These are phyloP conservation scores for Aspergillus ibericus DNA, from an alignment of 2,329 filamentous ascomycete species.

Conservation along the genomic window DNA sequence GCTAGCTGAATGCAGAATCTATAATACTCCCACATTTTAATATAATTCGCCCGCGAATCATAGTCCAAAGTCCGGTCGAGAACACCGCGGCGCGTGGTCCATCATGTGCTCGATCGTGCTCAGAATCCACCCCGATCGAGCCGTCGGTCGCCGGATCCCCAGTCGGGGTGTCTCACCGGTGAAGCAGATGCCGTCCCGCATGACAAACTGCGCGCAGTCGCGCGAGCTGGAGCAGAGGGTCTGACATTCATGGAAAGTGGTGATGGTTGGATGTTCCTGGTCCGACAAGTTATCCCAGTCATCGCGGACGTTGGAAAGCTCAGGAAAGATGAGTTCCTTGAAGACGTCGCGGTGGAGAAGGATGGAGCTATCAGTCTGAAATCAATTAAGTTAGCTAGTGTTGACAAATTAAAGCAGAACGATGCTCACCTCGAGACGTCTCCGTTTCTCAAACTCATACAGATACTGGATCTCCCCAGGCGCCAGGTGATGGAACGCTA, in stretches of 20 bases:
- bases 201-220: conserved; percentile 34
- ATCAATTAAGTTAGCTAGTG: background rate
- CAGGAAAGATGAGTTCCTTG: conserved; percentile 37
- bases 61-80: conserved; percentile 28
- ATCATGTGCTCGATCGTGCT: conserved; percentile 31
- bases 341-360: conserved; percentile 41
- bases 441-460: conserved; percentile 48
- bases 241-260: conserved; percentile 34
- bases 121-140: conserved; percentile 35
- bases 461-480: conserved; percentile 45
- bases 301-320: conserved; percentile 28
- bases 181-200: conserved; percentile 32
- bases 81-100: conserved; percentile 28
- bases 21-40: background rate
- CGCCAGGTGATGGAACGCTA: conserved; percentile 52
- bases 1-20: background rate
- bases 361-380: conserved; percentile 16
- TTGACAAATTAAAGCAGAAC: background rate
- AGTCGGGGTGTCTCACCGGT: conserved; percentile 33
- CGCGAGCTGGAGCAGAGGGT: conserved; percentile 26
- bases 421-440: conserved; percentile 60
- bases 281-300: conserved; percentile 40
- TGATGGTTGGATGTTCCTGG: conserved; percentile 29
- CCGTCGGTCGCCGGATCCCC: conserved; percentile 24
- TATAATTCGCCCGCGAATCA: conserved; percentile 5